phyloP scores from a whole-genome alignment of 164 flowering plant species.

The Macadamia tetraphylla region DNA sequence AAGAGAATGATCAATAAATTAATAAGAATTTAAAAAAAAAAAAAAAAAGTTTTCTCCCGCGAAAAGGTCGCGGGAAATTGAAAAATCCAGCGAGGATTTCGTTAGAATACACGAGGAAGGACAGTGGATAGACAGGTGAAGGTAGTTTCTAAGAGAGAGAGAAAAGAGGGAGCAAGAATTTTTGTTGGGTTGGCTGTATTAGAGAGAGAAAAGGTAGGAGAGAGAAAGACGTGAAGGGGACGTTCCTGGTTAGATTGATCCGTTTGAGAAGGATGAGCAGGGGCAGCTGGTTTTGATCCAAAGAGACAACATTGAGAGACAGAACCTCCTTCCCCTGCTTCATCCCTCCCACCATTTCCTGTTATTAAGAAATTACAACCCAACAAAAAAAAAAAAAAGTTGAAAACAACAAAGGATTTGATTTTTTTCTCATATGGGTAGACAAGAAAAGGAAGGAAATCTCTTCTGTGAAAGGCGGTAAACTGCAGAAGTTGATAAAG shows the following conservation, averaged over 20 bases:
- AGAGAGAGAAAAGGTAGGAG: neutral
- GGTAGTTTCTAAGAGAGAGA: neutral
- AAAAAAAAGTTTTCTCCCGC: neutral
- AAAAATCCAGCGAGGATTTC: neutral
- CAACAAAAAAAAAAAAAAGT: neutral
- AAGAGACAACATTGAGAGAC: slow-evolving; percentile 1
- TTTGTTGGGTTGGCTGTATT: neutral
- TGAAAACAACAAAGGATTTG: neutral
- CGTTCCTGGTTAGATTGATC: neutral
- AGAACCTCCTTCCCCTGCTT: slow-evolving; percentile 4
- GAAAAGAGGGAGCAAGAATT: neutral
- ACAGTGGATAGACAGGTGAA: no score
- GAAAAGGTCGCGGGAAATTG: slow-evolving; percentile 11
- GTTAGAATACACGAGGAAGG: neutral
- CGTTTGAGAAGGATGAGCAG: slow-evolving; percentile 1
- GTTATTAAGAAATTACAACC: neutral
- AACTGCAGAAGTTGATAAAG: neutral
- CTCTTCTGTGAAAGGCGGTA: neutral
- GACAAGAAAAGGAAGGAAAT: neutral
- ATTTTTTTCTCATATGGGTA: slow-evolving; percentile 2
- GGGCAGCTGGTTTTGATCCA: slow-evolving; percentile 11
- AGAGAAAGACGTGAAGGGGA: neutral
- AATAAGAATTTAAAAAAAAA: no score
- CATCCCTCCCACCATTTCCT: neutral
- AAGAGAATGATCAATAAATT: no score